phyloP scores from a whole-genome alignment of 768 basidiomycete genomes.

The Pulveroboletus ravenelii region DNA sequence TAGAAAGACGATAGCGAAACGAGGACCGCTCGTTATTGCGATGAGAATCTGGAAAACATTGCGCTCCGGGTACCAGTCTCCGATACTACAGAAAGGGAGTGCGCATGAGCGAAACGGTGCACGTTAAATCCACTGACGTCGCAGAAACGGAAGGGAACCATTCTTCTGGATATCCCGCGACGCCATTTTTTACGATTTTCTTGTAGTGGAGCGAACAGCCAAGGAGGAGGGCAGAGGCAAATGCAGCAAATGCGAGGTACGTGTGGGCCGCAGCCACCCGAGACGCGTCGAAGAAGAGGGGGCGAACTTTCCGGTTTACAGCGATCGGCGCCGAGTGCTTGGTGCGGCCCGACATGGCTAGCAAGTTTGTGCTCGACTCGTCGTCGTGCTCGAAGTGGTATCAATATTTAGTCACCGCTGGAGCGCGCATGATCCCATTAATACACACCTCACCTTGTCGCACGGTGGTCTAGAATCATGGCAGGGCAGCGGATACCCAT shows the following conservation, averaged over 20 bases:
- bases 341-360: conserved; percentile 18
- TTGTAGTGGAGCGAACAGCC: conserved; percentile 72
- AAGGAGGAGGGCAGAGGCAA: conserved; percentile 55
- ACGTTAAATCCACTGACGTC: conserved; percentile 44
- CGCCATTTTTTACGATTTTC: conserved; percentile 80
- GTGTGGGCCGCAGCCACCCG: conserved; percentile 62
- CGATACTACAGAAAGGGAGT: conserved; percentile 50
- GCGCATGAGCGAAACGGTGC: neutral
- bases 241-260: conserved; percentile 59
- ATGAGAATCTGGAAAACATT: conserved; percentile 85
- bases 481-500: conserved; percentile 44
- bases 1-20: conserved; percentile 60
- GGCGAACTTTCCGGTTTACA: conserved; percentile 5
- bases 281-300: conserved; percentile 41
- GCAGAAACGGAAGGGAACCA: conserved; percentile 91
- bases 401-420: too few relatives aligned
- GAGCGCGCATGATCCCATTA: too few relatives aligned
- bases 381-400: neutral
- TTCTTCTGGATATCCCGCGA: conserved; percentile 80
- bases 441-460: neutral
- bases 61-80: conserved; percentile 87
- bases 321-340: conserved; percentile 4
- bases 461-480: conserved; percentile 7
- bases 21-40: conserved; percentile 80
- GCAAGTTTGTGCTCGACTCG: neutral